Evolutionary conservation across 2,329 filamentous ascomycete species (phyloP), one percentile per base, ranked within the genome.

Genomic region (Aspergillus fischeri): DNA sequence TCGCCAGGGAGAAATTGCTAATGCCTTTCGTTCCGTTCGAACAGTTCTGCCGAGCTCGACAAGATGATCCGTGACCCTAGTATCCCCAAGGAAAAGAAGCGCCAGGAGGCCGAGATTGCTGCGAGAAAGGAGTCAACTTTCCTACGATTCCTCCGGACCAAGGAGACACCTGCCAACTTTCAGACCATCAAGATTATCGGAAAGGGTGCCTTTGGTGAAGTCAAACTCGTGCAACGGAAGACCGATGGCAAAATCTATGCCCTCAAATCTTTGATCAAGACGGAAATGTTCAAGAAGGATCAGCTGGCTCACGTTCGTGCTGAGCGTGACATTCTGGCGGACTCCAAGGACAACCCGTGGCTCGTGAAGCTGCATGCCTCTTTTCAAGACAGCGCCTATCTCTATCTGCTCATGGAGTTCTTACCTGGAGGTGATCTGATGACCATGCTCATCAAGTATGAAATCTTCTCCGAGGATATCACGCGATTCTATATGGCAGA

Each of bases 361-460:
- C 91, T 99, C 17, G 94, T 99, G 68, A 99, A 97, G 82, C 86
- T 99, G 61, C 96, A 91, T 79, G 97, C 94, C 11, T 97, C 94
- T 0, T 99, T 99, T 81, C 94, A 99, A 77, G 94, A 99, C 73
- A 83, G 85, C 49, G 93, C 94, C 64, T 99, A 97, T 79, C 81
- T 99, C 38, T 99, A 99, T 80, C 94, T 99, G 88, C 82, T 99
- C 60, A 99, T 99, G 94, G 94, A 99, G 77, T 99, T 97, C 77
- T 83, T 99, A 75, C 94, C 94, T 7, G 94, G 94, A 75, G 94
- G 94, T 75, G 94, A 99, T 79, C 77, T 99, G 74, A 99, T 99
- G 94, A 99, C 94, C 3, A 99, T 99, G 94, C 82, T 99, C 66
- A 99, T 99, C 80, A 99, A 97, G 82, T 99, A 99, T 71, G 94